Base-by-base conservation (phyloP, 106 monocot genomes). In the Allium cepa region DNA sequence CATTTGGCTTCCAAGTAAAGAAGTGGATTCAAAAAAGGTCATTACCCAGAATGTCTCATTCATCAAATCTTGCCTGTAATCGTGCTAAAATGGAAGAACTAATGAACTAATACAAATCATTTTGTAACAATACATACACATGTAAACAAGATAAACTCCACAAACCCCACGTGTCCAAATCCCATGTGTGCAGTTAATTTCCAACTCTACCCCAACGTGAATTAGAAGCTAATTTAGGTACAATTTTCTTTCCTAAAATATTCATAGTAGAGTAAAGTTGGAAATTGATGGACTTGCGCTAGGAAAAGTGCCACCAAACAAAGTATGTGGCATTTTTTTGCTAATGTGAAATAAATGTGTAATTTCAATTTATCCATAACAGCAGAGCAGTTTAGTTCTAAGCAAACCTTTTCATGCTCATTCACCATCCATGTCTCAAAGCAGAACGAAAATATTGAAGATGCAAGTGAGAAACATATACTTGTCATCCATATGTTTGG, bases 391-490 rank as follows among this genome's bases (percentile, higher is more conserved):
- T 45, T 72, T 58, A 60, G 36, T 46, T n/a, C 11, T 61, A 64
- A 36, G 76, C 78, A 70, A 79, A 97, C 99, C 87, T 90, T 90
- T 60, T 93, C 99, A 71, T 99, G 90, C 56, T 93, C 90, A n/a
- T 14, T 36, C 10, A 87, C 87, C 84, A 99, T 85, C 93, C 90
- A 93, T 48, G 93, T 78, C 69, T 99, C 99, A 67, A 93, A 99
- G 79, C 84, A 85, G 76, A 90, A 93, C 14, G 74, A 82, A 59
- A 85, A 87, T 9, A 87, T 11, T 73, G 86, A 87, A 52, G 93
- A 93, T 26, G 93, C 78, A 73, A 99, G 68, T 69, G 84, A 72
- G 48, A 83, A 66, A 56, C 77, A 79, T 66, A 85, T 36, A 72
- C 72, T 81, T 57, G 69, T 64, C 56, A 92, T 49, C 80, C 87